These are phyloP conservation scores for Basidiobolus meristosporus DNA, from an alignment of 371 early-diverging fungal species.

Conservation along the genomic window DNA sequence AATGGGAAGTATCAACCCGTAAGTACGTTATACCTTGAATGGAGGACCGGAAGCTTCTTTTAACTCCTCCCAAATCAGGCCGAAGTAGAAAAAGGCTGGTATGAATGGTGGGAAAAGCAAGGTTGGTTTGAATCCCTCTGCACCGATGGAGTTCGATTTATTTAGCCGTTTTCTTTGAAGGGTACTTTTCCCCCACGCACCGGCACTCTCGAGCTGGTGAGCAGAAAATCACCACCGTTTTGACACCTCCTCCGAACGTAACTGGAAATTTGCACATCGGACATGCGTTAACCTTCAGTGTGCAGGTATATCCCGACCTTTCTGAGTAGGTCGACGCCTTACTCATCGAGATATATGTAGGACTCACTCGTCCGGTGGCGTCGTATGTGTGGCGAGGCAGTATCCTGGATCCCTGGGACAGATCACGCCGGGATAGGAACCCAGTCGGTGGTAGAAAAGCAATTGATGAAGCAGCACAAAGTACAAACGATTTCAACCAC, in stretches of 20 bases:
- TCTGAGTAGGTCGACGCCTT: background rate
- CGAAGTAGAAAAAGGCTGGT: slow-evolving; percentile 42
- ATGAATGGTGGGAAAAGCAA: slow-evolving; percentile 44
- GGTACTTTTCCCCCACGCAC: background rate
- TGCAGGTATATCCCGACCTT: slow-evolving; percentile 17
- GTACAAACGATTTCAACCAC: slow-evolving; percentile 1
- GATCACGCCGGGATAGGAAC: slow-evolving; percentile 98
- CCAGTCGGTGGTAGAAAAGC: slow-evolving; percentile 88
- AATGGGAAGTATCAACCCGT: too few relatives aligned
- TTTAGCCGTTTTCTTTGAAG: slow-evolving; percentile 7
- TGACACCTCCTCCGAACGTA: slow-evolving; percentile 95
- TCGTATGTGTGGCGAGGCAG: slow-evolving; percentile 68
- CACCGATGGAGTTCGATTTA: background rate
- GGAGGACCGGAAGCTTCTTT: too few relatives aligned
- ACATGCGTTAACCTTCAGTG: slow-evolving; percentile 81
- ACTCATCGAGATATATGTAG: slow-evolving; percentile 10
- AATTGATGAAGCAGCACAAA: slow-evolving; percentile 40
- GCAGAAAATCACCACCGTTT: slow-evolving; percentile 31
- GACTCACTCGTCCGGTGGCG: slow-evolving; percentile 79
- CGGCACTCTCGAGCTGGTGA: background rate
- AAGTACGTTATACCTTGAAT: too few relatives aligned
- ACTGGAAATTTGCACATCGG: slow-evolving; percentile 93
- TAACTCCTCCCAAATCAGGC: slow-evolving; percentile 6
- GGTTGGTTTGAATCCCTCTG: slow-evolving; percentile 12
- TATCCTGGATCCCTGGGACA: slow-evolving; percentile 84